Evolutionary conservation across 2,329 filamentous ascomycete genomes (phyloP).

Genomic region (Hyphodiscus sp.): DNA sequence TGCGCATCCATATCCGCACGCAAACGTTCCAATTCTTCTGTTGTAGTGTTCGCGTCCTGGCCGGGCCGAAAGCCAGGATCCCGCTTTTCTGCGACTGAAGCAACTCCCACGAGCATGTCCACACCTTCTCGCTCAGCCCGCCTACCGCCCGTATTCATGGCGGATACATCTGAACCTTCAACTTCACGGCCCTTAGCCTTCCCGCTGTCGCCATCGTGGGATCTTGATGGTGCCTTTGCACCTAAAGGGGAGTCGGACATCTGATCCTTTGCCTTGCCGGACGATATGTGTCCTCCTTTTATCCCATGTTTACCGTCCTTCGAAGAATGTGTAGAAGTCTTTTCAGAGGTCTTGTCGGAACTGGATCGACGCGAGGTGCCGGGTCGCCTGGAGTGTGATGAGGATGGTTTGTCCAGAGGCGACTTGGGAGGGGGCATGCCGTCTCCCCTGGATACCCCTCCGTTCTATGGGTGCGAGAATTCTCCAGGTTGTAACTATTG

Average conservation of each 20-base stretch:
- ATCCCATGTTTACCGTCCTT: conserved; percentile 23
- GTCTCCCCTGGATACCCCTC: conserved; percentile 6
- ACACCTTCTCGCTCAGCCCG: conserved; percentile 1
- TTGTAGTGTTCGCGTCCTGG: conserved; percentile 10
- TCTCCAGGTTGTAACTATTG: not conserved
- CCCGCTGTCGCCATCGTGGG: conserved; percentile 11
- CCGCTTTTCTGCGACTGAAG: not conserved
- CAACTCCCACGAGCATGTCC: not conserved
- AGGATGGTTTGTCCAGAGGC: conserved; percentile 26
- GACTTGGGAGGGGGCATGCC: conserved; percentile 30
- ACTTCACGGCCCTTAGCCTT: conserved; percentile 4
- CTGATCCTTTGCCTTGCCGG: conserved; percentile 16
- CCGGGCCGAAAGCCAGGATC: not conserved
- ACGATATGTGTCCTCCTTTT: conserved; percentile 12
- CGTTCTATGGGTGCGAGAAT: not conserved
- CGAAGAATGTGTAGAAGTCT: conserved; percentile 16
- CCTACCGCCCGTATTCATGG: not conserved
- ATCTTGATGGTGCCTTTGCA: conserved; percentile 16
- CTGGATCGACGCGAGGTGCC: conserved; percentile 19
- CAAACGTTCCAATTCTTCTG: conserved; percentile 28
- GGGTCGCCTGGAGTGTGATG: conserved; percentile 21
- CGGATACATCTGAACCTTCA: not conserved
- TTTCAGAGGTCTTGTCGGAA: conserved; percentile 25
- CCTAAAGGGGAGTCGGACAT: conserved; percentile 21
- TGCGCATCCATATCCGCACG: conserved; percentile 34